A percentile compares a stretch with the other conserved stretches of the same genome.
Evolutionary conservation across 164 flowering plant species (phyloP).

Genomic region (Liquidambar formosana): DNA sequence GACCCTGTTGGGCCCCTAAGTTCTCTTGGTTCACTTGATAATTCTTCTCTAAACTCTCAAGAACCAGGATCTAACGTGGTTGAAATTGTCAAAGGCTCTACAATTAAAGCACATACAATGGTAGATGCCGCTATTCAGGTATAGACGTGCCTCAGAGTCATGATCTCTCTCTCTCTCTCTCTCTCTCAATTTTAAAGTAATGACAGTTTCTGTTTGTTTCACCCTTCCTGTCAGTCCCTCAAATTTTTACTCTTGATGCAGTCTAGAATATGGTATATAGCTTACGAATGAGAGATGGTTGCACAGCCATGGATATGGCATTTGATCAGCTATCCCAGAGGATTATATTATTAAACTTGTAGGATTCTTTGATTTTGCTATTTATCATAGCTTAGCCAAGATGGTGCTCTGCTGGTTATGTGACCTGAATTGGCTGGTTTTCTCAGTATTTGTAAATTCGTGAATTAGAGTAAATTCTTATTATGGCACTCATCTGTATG

Average conservation of each 20-base stretch:
- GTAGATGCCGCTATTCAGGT: slow-evolving; percentile 49
- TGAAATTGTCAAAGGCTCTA: slow-evolving; percentile 38
- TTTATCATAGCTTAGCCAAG: background rate
- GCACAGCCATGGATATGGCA: too few species aligned
- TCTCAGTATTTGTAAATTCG: too few species aligned
- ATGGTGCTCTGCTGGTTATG: background rate
- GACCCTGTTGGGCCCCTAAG: slow-evolving; percentile 13
- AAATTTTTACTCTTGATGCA: background rate
- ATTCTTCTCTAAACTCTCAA: slow-evolving; percentile 16
- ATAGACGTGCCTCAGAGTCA: background rate
- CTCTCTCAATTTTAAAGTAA: too few species aligned
- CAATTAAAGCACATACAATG: slow-evolving; percentile 37
- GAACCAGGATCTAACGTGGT: slow-evolving; percentile 28
- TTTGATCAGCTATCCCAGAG: too few species aligned
- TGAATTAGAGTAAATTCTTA: background rate
- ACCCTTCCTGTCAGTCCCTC: background rate
- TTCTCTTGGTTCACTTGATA: slow-evolving; percentile 14
- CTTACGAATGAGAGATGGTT: too few species aligned
- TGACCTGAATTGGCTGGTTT: background rate
- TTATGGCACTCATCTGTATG: background rate
- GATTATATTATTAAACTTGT: background rate
- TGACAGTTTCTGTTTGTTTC: too few species aligned
- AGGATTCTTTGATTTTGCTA: background rate
- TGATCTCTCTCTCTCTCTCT: background rate
- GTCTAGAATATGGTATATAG: background rate